Percentiles rank a stretch among this genome's conserved stretches.
Conservation (phyloP, 495 filamentous ascomycete genomes). For the Trichoderma parareesei region DNA sequence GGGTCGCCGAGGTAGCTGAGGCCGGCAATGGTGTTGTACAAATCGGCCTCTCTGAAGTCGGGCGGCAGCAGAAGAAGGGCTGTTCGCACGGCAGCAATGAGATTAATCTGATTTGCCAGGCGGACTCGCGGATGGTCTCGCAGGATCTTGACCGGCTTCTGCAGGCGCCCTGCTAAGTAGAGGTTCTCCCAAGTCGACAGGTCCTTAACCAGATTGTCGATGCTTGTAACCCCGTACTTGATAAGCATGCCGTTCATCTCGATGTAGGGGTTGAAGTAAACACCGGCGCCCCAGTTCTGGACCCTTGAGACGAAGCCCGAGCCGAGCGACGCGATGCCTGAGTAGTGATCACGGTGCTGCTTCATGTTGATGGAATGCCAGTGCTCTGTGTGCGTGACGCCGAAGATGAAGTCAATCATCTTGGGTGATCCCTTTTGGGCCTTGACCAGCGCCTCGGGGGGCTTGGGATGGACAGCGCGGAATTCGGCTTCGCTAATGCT, state of each 20-base stretch:
- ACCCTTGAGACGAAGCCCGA: conserved; percentile 74
- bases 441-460: conserved; percentile 65
- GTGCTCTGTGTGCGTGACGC: conserved; percentile 89
- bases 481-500: conserved; percentile 42
- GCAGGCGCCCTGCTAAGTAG: conserved; percentile 87
- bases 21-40: conserved; percentile 82
- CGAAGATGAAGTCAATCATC: conserved; percentile 98
- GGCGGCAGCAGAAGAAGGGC: conserved; percentile 79
- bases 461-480: conserved; percentile 62
- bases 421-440: conserved; percentile 81
- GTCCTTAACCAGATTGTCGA: conserved; percentile 79
- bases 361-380: conserved; percentile 89
- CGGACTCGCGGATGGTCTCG: conserved; percentile 87
- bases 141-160: conserved; percentile 96
- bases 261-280: conserved; percentile 95
- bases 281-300: conserved; percentile 88
- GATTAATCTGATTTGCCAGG: conserved; percentile 88
- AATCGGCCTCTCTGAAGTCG: conserved; percentile 73
- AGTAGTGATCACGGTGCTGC: conserved; percentile 91
- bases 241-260: conserved; percentile 93
- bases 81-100: conserved; percentile 82
- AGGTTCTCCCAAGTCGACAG: conserved; percentile 84
- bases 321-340: conserved; percentile 71
- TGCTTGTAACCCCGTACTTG: conserved; percentile 94
- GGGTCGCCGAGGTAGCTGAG: conserved; percentile 93